These are phyloP conservation scores for Cyamopsis tetragonoloba DNA, from an alignment of 306 rosid genomes.

Conservation along the genomic window DNA sequence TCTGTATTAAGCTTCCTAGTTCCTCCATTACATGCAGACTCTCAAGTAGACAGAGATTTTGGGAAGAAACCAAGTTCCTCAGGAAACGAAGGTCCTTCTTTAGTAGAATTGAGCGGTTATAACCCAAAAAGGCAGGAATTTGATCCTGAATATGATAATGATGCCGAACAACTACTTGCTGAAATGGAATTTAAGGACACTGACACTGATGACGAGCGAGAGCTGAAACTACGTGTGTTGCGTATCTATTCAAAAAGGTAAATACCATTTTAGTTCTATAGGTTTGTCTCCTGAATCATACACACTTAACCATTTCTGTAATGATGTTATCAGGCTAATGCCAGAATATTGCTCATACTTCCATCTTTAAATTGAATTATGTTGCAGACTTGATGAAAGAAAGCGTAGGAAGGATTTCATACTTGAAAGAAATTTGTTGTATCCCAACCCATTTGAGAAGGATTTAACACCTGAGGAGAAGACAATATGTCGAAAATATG, in stretches of 20 bases:
- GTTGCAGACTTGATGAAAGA: constrained; percentile 91
- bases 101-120: constrained; percentile 84
- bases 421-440: constrained; percentile 71
- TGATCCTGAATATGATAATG: constrained; percentile 93
- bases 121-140: constrained; percentile 83
- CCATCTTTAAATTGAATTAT: constrained; percentile 13
- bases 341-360: background rate
- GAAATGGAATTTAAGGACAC: constrained; percentile 96
- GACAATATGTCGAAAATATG: constrained; percentile 64
- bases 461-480: constrained; percentile 74
- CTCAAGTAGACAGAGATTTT: constrained; percentile 60
- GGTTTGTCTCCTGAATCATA: background rate
- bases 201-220: constrained; percentile 82
- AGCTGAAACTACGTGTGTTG: constrained; percentile 73
- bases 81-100: constrained; percentile 71
- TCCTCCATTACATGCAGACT: constrained; percentile 45
- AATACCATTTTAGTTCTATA: constrained; percentile 10
- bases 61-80: constrained; percentile 59
- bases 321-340: constrained; percentile 8
- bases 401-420: constrained; percentile 87
- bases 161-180: constrained; percentile 85
- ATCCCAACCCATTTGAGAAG: constrained; percentile 76
- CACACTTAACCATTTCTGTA: background rate
- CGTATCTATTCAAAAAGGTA: constrained; percentile 81
- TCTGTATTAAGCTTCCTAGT: constrained; percentile 7